Base-by-base conservation (phyloP, 179 eudicot species). In the Amaranthus tricolor region DNA sequence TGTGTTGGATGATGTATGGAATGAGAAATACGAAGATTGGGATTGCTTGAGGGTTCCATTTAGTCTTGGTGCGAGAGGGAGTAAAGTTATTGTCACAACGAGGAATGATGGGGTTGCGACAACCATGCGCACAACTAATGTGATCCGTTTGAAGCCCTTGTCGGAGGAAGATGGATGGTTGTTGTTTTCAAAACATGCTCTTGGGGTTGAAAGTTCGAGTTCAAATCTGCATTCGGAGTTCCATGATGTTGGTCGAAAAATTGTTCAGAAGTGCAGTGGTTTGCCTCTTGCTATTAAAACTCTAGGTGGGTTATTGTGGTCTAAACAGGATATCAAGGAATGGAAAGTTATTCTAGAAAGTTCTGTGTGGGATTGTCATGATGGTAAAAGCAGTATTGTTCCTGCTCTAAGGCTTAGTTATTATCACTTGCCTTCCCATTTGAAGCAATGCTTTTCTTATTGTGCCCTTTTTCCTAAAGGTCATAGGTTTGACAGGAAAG, bases 401-500 rank as follows among this genome's bases (percentile, higher is more conserved):
- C 80, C 77, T 43, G 80, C 76, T 24, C 43, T 83, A 55, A 11
- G 67, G 62, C 62, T 76, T 40, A 80, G 85, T 71, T 82, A 78
- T 53, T 24, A 53, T 61, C 44, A 76, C 51, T 73, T 82, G 57
- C 78, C 82, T 60, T 65, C 72, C 6, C 78, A 68, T 55, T 58
- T 82, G 14, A 79, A 79, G 65, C 66, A 21, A 14, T 82, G 82
- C 56, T 82, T 82, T 57, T 70, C 82, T 21, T 76, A 82, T 60
- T 51, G 54, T 51, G 54, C 54, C 9, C 9, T 51, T 51, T 51
- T 51, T 12, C 54, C 54, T 12, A 51, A 51, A 12, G 54, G 54
- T 51, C 13, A 51, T 51, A 51, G 54, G 54, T 51, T 51, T 51
- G 54, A 51, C 5, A 3, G 13, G 54, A 51, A 51, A 51, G 13